phyloP scores from a whole-genome alignment of 73 alveolate genomes.

The Paramecium primaurelia region DNA sequence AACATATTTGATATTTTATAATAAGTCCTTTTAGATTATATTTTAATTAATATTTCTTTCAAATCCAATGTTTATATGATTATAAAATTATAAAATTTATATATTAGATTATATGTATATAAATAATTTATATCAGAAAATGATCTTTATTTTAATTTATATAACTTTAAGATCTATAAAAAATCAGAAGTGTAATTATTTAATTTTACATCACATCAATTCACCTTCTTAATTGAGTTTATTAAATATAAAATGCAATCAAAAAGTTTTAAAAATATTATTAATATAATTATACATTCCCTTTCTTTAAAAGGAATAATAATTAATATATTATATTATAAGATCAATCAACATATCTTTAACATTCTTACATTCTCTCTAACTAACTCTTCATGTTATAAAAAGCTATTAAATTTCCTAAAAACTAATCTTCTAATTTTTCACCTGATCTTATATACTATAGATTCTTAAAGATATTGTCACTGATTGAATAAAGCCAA shows the following conservation, averaged over 20 bases:
- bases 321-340: not conserved
- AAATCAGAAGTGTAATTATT: too few species aligned
- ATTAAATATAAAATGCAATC: too few species aligned
- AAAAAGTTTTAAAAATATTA: too few species aligned
- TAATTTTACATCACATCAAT: too few species aligned
- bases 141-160: too few species aligned
- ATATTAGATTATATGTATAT: too few species aligned
- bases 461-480: not conserved
- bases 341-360: not conserved
- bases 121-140: too few species aligned
- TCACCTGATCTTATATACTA: not conserved
- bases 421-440: not conserved
- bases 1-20: not conserved
- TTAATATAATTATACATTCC: not conserved
- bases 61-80: not conserved
- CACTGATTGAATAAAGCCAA: not conserved
- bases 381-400: not conserved
- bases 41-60: too few species aligned
- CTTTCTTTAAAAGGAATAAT: not conserved
- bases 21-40: too few species aligned
- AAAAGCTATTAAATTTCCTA: constrained; percentile 13
- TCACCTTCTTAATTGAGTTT: too few species aligned
- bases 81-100: too few species aligned
- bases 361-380: not conserved
- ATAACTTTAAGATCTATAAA: too few species aligned